Conservation (phyloP, 2,329 filamentous ascomycete genomes). For the Dactylellina parvicollis region DNA sequence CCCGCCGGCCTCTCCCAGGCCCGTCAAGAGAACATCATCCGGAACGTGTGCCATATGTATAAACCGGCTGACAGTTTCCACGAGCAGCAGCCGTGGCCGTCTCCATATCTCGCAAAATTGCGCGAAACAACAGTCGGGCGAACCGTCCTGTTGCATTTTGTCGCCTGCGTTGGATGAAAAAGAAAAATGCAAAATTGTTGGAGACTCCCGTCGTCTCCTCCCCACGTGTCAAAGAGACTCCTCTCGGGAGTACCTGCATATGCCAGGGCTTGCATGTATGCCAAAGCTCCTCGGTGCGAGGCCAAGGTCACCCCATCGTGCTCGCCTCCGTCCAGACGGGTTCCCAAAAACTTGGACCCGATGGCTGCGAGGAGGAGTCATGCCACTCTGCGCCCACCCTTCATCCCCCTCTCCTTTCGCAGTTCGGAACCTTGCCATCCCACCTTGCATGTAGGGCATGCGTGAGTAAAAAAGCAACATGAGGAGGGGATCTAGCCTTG, state of each 20-base stretch:
- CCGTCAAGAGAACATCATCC: too few relatives aligned
- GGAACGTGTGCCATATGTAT: too few relatives aligned
- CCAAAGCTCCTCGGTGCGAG: constrained; percentile 5
- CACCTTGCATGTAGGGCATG: background rate
- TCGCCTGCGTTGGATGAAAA: constrained; percentile 27
- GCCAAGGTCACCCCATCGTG: constrained; percentile 1
- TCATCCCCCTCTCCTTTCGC: constrained; percentile 19
- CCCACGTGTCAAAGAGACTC: constrained; percentile 28
- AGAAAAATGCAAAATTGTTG: constrained; percentile 6
- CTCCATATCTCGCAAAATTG: background rate
- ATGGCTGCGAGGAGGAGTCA: constrained; percentile 17
- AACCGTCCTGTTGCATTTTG: constrained; percentile 50
- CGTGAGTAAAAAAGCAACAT: constrained; percentile 40
- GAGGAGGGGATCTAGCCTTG: background rate
- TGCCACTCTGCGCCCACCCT: constrained; percentile 32
- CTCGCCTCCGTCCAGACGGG: constrained; percentile 11
- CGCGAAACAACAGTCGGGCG: background rate
- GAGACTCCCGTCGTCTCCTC: background rate
- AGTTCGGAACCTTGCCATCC: constrained; percentile 34
- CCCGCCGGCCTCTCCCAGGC: too few relatives aligned
- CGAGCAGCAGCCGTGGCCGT: background rate
- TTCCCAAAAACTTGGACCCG: background rate
- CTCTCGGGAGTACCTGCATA: constrained; percentile 36
- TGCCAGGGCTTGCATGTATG: constrained; percentile 5
- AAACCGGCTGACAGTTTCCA: too few relatives aligned